Percentiles rank a stretch among this genome's conserved stretches.
phyloP scores from a whole-genome alignment of 306 rosid species.

The Vigna nakashimae region DNA sequence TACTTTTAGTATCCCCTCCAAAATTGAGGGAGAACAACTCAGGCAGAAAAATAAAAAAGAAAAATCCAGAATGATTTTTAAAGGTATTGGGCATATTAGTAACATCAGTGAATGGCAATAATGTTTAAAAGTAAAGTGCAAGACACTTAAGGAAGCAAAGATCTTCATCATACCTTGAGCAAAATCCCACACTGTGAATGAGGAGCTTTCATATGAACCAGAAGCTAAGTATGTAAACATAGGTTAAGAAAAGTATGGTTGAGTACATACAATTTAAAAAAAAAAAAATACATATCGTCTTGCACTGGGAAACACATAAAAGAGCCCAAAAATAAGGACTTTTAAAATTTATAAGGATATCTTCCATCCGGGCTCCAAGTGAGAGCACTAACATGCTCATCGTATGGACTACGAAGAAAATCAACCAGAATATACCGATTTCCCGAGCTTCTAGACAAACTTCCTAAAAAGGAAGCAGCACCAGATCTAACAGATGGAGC shows the following conservation, averaged over 20 bases:
- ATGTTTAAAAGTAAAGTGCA: conserved; percentile 16
- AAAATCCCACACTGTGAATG: conserved; percentile 93
- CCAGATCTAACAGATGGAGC: conserved; percentile 87
- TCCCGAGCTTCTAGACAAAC: conserved; percentile 87
- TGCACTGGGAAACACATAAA: conserved; percentile 6
- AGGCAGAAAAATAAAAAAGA: conserved; percentile 6
- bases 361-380: conserved; percentile 99
- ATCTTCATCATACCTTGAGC: conserved; percentile 73
- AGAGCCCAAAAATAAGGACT: conserved; percentile 28
- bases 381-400: conserved; percentile 83
- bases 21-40: conserved; percentile 16
- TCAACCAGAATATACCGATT: conserved; percentile 79
- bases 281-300: neutral
- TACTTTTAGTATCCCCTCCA: conserved; percentile 17
- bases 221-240: conserved; percentile 78
- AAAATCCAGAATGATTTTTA: conserved; percentile 1
- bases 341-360: conserved; percentile 64
- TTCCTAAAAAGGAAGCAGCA: conserved; percentile 72
- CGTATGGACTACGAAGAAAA: conserved; percentile 71
- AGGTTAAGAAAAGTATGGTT: conserved; percentile 62
- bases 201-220: conserved; percentile 85
- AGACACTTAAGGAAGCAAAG: conserved; percentile 29
- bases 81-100: conserved; percentile 30
- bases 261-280: conserved; percentile 6
- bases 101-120: conserved; percentile 22